Evolutionary conservation across 2,329 filamentous ascomycete species (phyloP), one percentile per base, ranked within the genome.

Genomic region (Cephalotrichum gorgonifer): DNA sequence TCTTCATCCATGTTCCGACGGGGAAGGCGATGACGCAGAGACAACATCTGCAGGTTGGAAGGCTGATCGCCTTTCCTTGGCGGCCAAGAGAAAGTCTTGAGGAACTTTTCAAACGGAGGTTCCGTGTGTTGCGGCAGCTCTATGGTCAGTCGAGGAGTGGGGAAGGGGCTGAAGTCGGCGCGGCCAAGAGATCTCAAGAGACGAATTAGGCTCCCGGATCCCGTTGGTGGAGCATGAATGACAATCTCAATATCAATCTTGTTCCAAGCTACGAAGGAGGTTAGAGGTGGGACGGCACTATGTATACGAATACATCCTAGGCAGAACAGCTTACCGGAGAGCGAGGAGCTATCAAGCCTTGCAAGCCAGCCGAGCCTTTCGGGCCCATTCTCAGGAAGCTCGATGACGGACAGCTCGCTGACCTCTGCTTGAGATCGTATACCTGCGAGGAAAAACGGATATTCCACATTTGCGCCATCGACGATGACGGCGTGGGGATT

Each of bases 41-140:
- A 84, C 15, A 96, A 66, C 60, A 74, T 72, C 45, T 69, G 73
- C n/a, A 68, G 64, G 52, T 66, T 65, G 22, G 62, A 70, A 45
- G 66, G 60, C n/a, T 64, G 62, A 6, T 62, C 57, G 11, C 61
- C 55, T 4, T 50, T 49, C 3, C 55, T 54, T 12, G 81, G 74
- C 44, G 87, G 86, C 84, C 87, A 93, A 28, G 71, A 67, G 54
- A 88, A 87, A 1, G 59, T 62, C 43, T 78, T 66, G 11, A 95
- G 62, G 54, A 82, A 88, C 14, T 68, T 66, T 47, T 78, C 72
- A 5, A 86, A 78, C 2, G 79, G 72, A 3, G 71, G 63, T 56
- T 95, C 88, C 17, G 90, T 69, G 27, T 79, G 68, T 26, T 78
- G 69, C 1, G 90, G 88, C 7, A 98, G 72, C 60, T 97, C 90